Conservation (phyloP, 164 flowering plant genomes). For the Annona cherimola region DNA sequence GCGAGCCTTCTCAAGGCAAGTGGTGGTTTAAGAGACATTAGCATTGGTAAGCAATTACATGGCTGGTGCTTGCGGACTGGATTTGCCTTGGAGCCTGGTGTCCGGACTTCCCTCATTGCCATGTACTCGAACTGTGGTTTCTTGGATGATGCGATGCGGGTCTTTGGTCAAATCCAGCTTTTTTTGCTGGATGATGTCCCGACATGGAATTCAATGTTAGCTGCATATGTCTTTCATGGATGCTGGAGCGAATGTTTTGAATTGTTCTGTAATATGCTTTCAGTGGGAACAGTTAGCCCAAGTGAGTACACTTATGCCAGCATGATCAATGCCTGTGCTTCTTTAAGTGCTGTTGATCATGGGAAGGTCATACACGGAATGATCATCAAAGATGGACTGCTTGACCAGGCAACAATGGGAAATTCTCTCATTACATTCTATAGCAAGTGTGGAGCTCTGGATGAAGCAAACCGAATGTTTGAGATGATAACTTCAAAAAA, state of each 20-base stretch:
- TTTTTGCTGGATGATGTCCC: conserved; percentile 11
- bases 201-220: conserved; percentile 26
- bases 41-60: conserved; percentile 25
- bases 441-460: conserved; percentile 18
- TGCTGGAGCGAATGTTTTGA: conserved; percentile 18
- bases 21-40: conserved; percentile 13
- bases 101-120: conserved; percentile 19
- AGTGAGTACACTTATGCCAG: conserved; percentile 25
- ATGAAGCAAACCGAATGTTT: conserved; percentile 27
- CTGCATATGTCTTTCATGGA: conserved; percentile 16
- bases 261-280: conserved; percentile 22
- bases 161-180: conserved; percentile 16
- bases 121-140: conserved; percentile 25
- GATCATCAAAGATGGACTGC: conserved; percentile 21
- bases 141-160: conserved; percentile 23
- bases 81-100: conserved; percentile 8
- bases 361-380: conserved; percentile 29
- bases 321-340: conserved; percentile 26
- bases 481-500: conserved; percentile 16
- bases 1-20: conserved; percentile 23
- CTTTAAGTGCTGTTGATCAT: conserved; percentile 16
- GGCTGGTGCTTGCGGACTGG: conserved; percentile 27
- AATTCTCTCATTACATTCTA: conserved; percentile 33
- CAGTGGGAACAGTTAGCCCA: conserved; percentile 13
- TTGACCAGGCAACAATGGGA: conserved; percentile 16